Percentiles rank a stretch among this genome's conserved stretches.
These are phyloP conservation scores for Astrocystis sublimbata DNA, from an alignment of 495 filamentous ascomycete species.

Conservation along the genomic window DNA sequence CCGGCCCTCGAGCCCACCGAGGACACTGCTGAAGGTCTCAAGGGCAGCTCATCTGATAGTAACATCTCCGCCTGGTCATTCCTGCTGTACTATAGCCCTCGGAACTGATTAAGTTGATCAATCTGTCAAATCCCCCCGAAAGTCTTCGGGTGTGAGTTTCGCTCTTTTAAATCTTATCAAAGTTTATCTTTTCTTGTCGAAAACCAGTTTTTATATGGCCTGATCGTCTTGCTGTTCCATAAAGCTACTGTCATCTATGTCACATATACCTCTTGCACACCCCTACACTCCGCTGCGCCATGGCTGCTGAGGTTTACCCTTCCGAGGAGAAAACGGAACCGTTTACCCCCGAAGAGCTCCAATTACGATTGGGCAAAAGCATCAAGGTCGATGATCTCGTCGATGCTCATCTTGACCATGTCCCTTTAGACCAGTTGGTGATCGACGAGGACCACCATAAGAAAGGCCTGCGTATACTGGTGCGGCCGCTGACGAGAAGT, in stretches of 20 bases:
- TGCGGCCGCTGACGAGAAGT: conserved; percentile 47
- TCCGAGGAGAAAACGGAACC: conserved; percentile 55
- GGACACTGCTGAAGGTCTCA: conserved; percentile 18
- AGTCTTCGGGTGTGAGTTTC: conserved; percentile 9
- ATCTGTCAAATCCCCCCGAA: conserved; percentile 13
- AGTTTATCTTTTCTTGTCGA: conserved; percentile 10
- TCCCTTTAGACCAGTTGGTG: conserved; percentile 47
- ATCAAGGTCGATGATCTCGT: conserved; percentile 36
- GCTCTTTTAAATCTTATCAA: conserved; percentile 13
- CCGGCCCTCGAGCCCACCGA: conserved; percentile 8
- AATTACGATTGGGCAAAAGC: conserved; percentile 37
- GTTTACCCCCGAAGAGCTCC: conserved; percentile 51
- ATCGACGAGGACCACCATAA: conserved; percentile 43
- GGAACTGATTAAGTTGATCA: conserved; percentile 10
- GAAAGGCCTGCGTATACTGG: conserved; percentile 48
- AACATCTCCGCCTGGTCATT: conserved; percentile 5
- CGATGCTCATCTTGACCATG: conserved; percentile 33
- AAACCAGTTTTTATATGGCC: background rate
- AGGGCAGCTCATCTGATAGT: conserved; percentile 36
- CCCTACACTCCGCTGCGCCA: conserved; percentile 23
- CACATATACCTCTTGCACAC: background rate
- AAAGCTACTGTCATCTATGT: conserved; percentile 11
- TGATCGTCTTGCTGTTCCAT: conserved; percentile 7
- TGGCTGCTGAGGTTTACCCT: conserved; percentile 40
- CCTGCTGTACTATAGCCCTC: conserved; percentile 7